These are phyloP conservation scores for Quercus wislizeni DNA, from an alignment of 306 rosid species.

Conservation along the genomic window DNA sequence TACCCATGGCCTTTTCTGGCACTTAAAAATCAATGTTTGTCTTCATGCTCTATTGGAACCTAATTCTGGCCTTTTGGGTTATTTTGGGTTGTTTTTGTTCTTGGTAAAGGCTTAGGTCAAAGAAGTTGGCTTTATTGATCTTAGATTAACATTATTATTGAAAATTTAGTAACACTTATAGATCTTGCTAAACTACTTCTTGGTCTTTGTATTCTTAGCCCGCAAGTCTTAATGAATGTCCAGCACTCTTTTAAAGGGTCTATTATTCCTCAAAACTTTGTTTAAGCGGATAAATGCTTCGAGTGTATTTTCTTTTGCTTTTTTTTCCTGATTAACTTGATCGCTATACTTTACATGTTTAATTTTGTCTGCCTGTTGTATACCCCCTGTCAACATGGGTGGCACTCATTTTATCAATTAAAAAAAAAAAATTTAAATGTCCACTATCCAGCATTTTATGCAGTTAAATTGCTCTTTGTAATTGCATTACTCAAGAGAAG, in stretches of 20 bases:
- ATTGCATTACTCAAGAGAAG: constrained; percentile 9
- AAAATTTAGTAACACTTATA: too few relatives aligned
- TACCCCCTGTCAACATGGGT: too few relatives aligned
- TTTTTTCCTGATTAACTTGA: too few relatives aligned
- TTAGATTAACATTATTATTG: background rate
- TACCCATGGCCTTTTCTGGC: background rate
- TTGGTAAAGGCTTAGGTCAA: background rate
- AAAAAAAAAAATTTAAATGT: too few relatives aligned
- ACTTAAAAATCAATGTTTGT: background rate
- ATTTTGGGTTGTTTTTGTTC: background rate
- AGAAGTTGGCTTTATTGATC: background rate
- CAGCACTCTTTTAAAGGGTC: too few relatives aligned
- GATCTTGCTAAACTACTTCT: background rate
- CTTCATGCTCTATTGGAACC: background rate
- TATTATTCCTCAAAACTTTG: too few relatives aligned
- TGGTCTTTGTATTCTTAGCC: background rate
- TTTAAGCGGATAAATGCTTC: too few relatives aligned
- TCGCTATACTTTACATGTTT: too few relatives aligned
- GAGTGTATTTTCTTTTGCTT: too few relatives aligned
- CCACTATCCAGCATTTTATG: background rate
- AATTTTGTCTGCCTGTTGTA: too few relatives aligned
- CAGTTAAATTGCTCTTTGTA: constrained; percentile 1
- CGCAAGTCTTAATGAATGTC: background rate
- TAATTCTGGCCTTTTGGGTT: background rate
- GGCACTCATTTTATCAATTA: too few relatives aligned